Evolutionary conservation across 768 basidiomycete species (phyloP).

Genomic region (Russula griseocarnosa): DNA sequence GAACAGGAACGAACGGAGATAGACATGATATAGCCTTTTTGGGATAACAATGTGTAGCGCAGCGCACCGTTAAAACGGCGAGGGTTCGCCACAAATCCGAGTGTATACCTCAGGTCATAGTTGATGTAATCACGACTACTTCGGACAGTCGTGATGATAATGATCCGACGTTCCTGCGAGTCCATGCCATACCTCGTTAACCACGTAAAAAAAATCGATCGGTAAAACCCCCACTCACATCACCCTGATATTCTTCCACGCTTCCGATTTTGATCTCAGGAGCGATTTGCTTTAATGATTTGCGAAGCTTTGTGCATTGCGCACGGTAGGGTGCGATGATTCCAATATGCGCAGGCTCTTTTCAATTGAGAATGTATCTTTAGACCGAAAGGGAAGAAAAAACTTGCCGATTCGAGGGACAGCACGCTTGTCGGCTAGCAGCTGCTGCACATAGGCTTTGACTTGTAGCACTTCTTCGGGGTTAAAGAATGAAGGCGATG

Average conservation of each 20-base stretch:
- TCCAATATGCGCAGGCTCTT: constrained; percentile 54
- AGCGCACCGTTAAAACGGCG: constrained; percentile 34
- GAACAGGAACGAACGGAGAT: background rate
- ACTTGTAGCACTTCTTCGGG: constrained; percentile 55
- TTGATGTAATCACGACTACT: constrained; percentile 33
- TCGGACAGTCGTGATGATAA: constrained; percentile 41
- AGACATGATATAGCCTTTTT: background rate
- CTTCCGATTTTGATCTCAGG: constrained; percentile 54
- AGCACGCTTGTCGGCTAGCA: constrained; percentile 33
- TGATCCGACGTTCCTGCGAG: constrained; percentile 39
- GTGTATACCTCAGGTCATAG: constrained; percentile 30
- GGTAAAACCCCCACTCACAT: constrained; percentile 35
- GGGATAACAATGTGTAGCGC: background rate
- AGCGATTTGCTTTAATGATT: constrained; percentile 33
- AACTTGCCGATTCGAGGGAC: constrained; percentile 39
- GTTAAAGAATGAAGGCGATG: constrained; percentile 71
- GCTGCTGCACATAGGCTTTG: constrained; percentile 41
- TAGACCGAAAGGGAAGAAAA: background rate
- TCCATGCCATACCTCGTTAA: background rate
- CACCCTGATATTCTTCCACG: constrained; percentile 65
- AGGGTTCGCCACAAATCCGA: constrained; percentile 33
- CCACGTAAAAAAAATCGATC: constrained; percentile 6
- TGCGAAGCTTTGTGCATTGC: constrained; percentile 38
- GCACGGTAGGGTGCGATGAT: constrained; percentile 62
- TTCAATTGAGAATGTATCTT: background rate